Conservation (phyloP, 2,329 filamentous ascomycete genomes). For the Arthroderma sp. region DNA sequence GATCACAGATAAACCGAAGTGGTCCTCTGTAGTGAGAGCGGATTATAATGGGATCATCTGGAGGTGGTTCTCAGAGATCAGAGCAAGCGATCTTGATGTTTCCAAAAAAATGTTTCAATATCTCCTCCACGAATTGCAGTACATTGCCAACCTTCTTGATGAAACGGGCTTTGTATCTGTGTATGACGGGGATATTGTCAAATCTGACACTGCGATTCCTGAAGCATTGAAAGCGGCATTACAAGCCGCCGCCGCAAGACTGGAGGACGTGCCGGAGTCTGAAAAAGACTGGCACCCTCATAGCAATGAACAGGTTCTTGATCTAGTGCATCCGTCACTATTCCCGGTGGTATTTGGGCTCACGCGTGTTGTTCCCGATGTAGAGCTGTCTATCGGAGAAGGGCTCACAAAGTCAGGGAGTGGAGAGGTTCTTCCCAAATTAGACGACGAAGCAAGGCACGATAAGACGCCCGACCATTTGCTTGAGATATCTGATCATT, state of each 20-base stretch:
- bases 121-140: conserved; percentile 35
- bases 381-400: conserved; percentile 14
- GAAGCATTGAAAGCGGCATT: conserved; percentile 31
- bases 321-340: conserved; percentile 51
- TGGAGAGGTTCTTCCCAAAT: conserved; percentile 9
- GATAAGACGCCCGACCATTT: no score
- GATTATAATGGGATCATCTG: no score
- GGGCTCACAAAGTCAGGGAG: conserved; percentile 12
- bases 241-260: conserved; percentile 30
- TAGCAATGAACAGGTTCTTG: conserved; percentile 44
- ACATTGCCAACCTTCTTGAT: conserved; percentile 33
- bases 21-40: no score
- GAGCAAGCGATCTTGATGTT: conserved; percentile 17
- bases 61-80: no score
- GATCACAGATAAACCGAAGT: conserved; percentile 31
- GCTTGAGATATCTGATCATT: no score
- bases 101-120: conserved; percentile 25
- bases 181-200: conserved; percentile 37
- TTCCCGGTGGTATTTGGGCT: conserved; percentile 23
- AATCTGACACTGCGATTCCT: conserved; percentile 39
- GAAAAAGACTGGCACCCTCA: conserved; percentile 52
- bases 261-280: conserved; percentile 42
- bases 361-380: conserved; percentile 14
- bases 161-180: conserved; percentile 29
- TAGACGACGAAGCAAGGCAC: no score